A percentile compares a stretch with the other conserved stretches of the same genome.
Evolutionary conservation across 495 filamentous ascomycete species (phyloP).

Genomic region (Trichoderma virens): DNA sequence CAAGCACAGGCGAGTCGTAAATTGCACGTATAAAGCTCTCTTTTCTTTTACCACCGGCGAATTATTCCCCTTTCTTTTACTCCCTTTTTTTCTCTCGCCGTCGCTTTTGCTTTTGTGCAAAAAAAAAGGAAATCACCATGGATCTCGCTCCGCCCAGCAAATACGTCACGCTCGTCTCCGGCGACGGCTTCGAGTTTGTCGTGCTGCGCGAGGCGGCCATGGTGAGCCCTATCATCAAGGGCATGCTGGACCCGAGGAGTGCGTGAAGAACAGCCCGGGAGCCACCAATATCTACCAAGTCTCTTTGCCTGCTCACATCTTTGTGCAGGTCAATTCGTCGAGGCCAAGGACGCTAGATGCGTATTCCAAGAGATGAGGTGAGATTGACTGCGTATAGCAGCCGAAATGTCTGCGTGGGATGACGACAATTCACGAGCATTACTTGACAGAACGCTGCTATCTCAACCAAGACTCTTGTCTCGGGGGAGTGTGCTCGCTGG

Average conservation of each 20-base stretch:
- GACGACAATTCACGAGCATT: not conserved
- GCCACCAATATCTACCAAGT: conserved; percentile 19
- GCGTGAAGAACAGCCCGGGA: conserved; percentile 11
- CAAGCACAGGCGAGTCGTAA: not conserved
- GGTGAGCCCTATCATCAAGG: conserved; percentile 66
- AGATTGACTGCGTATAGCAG: conserved; percentile 18
- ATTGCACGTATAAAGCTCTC: not conserved
- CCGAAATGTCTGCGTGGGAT: conserved; percentile 1
- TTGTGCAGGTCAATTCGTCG: conserved; percentile 56
- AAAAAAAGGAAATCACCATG: not conserved
- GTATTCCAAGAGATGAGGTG: conserved; percentile 67
- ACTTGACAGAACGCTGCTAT: conserved; percentile 1
- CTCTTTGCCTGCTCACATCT: not conserved
- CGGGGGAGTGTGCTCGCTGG: not conserved
- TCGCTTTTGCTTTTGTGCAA: not conserved
- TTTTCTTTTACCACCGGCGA: not conserved
- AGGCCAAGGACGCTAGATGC: conserved; percentile 59
- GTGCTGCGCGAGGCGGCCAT: conserved; percentile 69
- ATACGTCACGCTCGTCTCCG: conserved; percentile 81
- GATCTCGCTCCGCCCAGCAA: conserved; percentile 27
- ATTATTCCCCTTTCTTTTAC: not conserved
- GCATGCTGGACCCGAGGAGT: conserved; percentile 81
- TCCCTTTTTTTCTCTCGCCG: not conserved
- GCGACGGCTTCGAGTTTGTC: conserved; percentile 83
- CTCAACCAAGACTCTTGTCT: conserved; percentile 10